Evolutionary conservation across 129 eudicot genomes (phyloP), one percentile per base, ranked within the genome.

Genomic region (Flaveria sonorensis): DNA sequence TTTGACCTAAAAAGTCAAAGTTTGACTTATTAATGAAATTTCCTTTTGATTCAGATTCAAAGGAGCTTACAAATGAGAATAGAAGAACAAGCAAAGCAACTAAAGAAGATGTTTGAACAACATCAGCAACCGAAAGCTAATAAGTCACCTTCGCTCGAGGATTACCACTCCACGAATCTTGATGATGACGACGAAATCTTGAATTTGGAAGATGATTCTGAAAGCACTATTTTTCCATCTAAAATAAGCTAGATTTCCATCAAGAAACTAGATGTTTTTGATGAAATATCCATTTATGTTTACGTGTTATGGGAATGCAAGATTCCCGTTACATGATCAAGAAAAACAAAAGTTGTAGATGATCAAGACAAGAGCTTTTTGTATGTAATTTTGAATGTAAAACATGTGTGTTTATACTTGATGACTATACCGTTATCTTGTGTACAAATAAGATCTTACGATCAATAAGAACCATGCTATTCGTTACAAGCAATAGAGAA

Each of bases 51-150:
- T 60, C 77, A 93, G 97, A 87, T 89, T 83, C 98, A 88, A 70
- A 61, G 96, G 43, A 87, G 39, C 53, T 78, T 93, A 59, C 98
- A 91, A 69, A 18, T 89, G 82, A 87, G 96, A 83, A 91, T 91
- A 32, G 96, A 93, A 81, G 96, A 89, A 79, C 96, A 93, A 80
- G 87, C 91, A 36, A 81, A 73, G 67, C 96, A 93, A 72, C 89
- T 93, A 70, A 86, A 86, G 83, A 83, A 68, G 81, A 85, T 90
- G 92, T 82, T 90, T 52, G 93, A 93, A 63, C 87, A 90, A 71
- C 94, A 92, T 70, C 86, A 83, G 14, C 96, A 89, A 75, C 91
- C 83, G 10, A 82, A 85, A 32, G 67, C 87, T 23, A 84, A 74
- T 26, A 69, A 72, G 30, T 53, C 83, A 20, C 84, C 85, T 48